Evolutionary conservation across 148 eudicot genomes (phyloP), one percentile per base, ranked within the genome.

Genomic region (Spergularia marina): DNA sequence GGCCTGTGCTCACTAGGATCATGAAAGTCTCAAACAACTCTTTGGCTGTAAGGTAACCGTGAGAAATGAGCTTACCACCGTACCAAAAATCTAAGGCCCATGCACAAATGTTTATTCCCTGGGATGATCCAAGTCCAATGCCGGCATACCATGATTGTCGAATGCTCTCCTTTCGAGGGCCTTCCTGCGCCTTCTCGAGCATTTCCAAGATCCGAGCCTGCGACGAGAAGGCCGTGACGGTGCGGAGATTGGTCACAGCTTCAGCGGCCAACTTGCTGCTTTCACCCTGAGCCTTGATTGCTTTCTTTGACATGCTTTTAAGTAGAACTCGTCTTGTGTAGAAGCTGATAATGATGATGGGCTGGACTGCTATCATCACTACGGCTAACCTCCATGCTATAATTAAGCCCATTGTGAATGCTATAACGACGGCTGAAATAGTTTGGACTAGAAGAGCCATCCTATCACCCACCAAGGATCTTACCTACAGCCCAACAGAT

Each of bases 21-120:
- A 93, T 82, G 80, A 93, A 88, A 4, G 92, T 89, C 77, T 88
- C 83, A 52, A 93, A 86, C 65, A 93, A 84, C 2, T 84, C 80
- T 65, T 93, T 86, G 0, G 87, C 83, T 1, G 77, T 75, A 23
- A 91, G 66, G 72, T 78, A 76, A 1, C 90, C 94, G 1, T 83
- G 84, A 6, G 88, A 75, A 2, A 93, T 87, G 61, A 93, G 85
- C 74, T 71, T 84, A 36, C 92, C 94, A 12, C 98, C 98, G 36
- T 91, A 93, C 98, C 98, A 93, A 73, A 89, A 93, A 72, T 86
- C 92, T 11, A 91, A 70, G 59, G 92, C 98, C 92, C 94, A 88
- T 21, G 87, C 83, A 71, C 82, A 85, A 1, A 90, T 77, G 85
- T 85, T 81, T 5, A 93, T 79, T 44, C 87, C 78, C 39, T 91